Conservation (phyloP, 169 alveolate genomes). For the Haemoproteus tartakovskyi region DNA sequence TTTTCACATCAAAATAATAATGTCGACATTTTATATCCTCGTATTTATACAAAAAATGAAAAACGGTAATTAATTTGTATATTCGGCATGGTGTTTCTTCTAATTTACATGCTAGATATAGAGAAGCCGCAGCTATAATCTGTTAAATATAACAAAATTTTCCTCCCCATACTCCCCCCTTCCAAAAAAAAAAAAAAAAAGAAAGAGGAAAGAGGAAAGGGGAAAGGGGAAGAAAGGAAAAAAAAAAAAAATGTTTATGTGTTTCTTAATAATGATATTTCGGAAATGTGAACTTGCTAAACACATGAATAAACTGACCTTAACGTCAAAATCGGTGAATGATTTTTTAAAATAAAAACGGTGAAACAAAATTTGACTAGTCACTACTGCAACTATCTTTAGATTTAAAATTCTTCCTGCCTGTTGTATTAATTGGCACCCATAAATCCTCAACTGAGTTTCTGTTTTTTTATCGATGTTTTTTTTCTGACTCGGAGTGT, state of each 20-base stretch:
- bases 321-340: slow-evolving; percentile 81
- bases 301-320: slow-evolving; percentile 66
- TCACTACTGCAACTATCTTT: slow-evolving; percentile 85
- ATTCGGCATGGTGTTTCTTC: slow-evolving; percentile 87
- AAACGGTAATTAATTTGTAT: slow-evolving; percentile 79
- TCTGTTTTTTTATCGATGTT: slow-evolving; percentile 37
- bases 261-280: too few relatives aligned
- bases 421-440: slow-evolving; percentile 76
- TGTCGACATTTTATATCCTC: slow-evolving; percentile 53
- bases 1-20: slow-evolving; percentile 53
- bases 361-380: slow-evolving; percentile 86
- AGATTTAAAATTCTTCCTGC: slow-evolving; percentile 85
- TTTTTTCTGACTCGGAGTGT: slow-evolving; percentile 66
- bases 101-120: slow-evolving; percentile 85
- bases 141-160: too few relatives aligned
- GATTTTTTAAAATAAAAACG: slow-evolving; percentile 84
- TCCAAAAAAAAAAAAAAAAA: slow-evolving; percentile 9
- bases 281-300: too few relatives aligned
- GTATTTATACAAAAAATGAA: slow-evolving; percentile 73
- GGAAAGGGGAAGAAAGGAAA: background rate
- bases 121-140: slow-evolving; percentile 84
- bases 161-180: too few relatives aligned
- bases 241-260: too few relatives aligned
- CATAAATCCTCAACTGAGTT: slow-evolving; percentile 51
- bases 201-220: background rate